A percentile compares a stretch with the other conserved stretches of the same genome.
These are phyloP conservation scores for Ascochyta clinopodiicola DNA, from an alignment of 2,329 filamentous ascomycete genomes.

Conservation along the genomic window DNA sequence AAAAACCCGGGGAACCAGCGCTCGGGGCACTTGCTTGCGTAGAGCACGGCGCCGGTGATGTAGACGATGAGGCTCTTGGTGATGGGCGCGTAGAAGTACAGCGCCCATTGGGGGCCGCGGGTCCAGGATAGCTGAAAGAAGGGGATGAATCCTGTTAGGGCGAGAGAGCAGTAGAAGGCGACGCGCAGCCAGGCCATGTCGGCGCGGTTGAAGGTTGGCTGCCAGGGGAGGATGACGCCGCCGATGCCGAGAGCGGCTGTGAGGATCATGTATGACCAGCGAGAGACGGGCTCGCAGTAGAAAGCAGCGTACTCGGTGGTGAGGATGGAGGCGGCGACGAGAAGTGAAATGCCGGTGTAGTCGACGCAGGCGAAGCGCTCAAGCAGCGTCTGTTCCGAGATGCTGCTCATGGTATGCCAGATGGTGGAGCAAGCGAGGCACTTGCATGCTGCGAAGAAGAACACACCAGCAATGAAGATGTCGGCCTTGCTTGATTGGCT, in stretches of 20 bases:
- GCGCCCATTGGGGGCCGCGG: constrained; percentile 79
- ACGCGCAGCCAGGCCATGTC: constrained; percentile 96
- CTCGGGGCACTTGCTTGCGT: constrained; percentile 91
- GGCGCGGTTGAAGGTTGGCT: constrained; percentile 88
- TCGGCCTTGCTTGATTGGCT: constrained; percentile 84
- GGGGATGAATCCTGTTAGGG: constrained; percentile 86
- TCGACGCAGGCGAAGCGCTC: constrained; percentile 97
- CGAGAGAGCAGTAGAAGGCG: constrained; percentile 86
- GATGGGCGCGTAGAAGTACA: constrained; percentile 88
- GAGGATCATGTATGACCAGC: constrained; percentile 82
- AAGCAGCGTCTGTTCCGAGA: constrained; percentile 86
- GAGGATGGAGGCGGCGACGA: constrained; percentile 96
- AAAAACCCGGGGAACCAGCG: constrained; percentile 92
- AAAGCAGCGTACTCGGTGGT: constrained; percentile 98
- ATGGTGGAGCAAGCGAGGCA: constrained; percentile 93
- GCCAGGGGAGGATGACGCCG: constrained; percentile 93
- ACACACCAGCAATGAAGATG: constrained; percentile 87
- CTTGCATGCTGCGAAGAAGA: constrained; percentile 95
- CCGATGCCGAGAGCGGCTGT: constrained; percentile 83
- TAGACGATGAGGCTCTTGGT: constrained; percentile 88
- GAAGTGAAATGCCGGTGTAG: constrained; percentile 94
- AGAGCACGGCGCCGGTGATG: constrained; percentile 81
- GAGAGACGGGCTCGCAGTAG: constrained; percentile 90
- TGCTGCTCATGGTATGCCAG: constrained; percentile 99
- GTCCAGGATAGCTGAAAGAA: constrained; percentile 82